A percentile compares a stretch with the other conserved stretches of the same genome.
phyloP scores from a whole-genome alignment of 108 stramenopile genomes.

The Bacterosira constricta region DNA sequence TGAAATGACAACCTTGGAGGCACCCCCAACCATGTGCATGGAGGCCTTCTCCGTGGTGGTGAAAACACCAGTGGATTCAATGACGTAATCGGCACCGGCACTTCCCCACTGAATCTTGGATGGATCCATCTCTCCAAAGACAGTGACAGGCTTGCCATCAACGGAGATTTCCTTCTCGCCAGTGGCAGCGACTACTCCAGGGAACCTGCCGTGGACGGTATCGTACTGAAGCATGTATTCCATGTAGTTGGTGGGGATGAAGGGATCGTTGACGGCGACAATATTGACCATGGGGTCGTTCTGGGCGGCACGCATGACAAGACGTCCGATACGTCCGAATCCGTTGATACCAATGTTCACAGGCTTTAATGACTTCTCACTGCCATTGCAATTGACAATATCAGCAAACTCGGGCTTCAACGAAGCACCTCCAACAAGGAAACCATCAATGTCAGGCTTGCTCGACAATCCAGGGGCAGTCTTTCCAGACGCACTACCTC shows the following conservation, averaged over 20 bases:
- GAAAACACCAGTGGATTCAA: slow-evolving; percentile 86
- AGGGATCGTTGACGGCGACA: slow-evolving; percentile 97
- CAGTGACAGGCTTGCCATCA: slow-evolving; percentile 58
- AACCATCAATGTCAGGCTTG: slow-evolving; percentile 99
- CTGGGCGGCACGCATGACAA: slow-evolving; percentile 94
- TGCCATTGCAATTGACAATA: slow-evolving; percentile 89
- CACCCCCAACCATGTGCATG: slow-evolving; percentile 68
- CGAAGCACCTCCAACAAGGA: slow-evolving; percentile 99
- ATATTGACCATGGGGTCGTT: slow-evolving; percentile 90
- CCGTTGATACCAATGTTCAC: slow-evolving; percentile 95
- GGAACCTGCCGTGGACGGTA: slow-evolving; percentile 74
- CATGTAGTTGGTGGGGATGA: slow-evolving; percentile 87
- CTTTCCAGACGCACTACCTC: slow-evolving; percentile 90
- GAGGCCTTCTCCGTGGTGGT: slow-evolving; percentile 61
- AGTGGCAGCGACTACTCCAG: slow-evolving; percentile 46
- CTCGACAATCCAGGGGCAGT: slow-evolving; percentile 93
- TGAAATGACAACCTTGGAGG: slow-evolving; percentile 84
- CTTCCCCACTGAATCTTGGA: slow-evolving; percentile 73
- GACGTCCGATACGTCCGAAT: slow-evolving; percentile 89
- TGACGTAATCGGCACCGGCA: slow-evolving; percentile 76
- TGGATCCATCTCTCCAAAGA: slow-evolving; percentile 83
- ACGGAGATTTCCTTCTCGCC: slow-evolving; percentile 31
- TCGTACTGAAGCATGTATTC: slow-evolving; percentile 94
- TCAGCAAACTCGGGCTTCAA: slow-evolving; percentile 97
- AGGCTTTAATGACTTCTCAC: slow-evolving; percentile 64